A percentile compares a stretch with the other conserved stretches of the same genome.
These are phyloP conservation scores for Thalassiosira mediterranea DNA, from an alignment of 352 stramenopile genomes.

Conservation along the genomic window DNA sequence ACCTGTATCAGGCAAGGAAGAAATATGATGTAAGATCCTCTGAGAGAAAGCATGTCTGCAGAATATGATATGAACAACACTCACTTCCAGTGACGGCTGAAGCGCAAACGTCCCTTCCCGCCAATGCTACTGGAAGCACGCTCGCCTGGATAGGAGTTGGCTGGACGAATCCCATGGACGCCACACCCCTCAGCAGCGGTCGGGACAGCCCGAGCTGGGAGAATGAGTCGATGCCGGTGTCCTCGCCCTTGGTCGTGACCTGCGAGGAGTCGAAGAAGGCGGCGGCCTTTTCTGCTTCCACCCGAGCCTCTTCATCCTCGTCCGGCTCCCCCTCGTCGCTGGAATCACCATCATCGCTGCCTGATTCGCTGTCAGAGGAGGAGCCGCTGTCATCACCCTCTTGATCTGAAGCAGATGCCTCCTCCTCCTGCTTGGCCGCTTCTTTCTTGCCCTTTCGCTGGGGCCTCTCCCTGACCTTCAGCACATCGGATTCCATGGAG, in stretches of 20 bases:
- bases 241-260: constrained; percentile 3
- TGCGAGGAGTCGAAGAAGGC: constrained; percentile 69
- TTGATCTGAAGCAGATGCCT: constrained; percentile 11
- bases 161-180: constrained; percentile 95
- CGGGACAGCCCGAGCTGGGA: constrained; percentile 95
- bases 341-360: constrained; percentile 45
- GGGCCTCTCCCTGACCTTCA: constrained; percentile 48
- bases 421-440: constrained; percentile 7
- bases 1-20: constrained; percentile 83
- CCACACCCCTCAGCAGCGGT: constrained; percentile 94
- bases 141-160: constrained; percentile 93
- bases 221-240: constrained; percentile 87
- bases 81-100: constrained; percentile 86
- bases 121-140: constrained; percentile 93
- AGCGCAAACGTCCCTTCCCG: constrained; percentile 97
- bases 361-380: constrained; percentile 28
- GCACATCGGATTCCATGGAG: constrained; percentile 56
- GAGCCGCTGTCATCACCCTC: constrained; percentile 33
- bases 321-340: constrained; percentile 35
- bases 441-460: constrained; percentile 28
- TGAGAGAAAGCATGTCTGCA: not conserved
- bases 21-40: not conserved
- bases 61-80: not conserved
- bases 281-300: constrained; percentile 68
- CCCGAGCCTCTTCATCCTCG: constrained; percentile 61